phyloP scores from a whole-genome alignment of 768 basidiomycete genomes.

The Dictyophora rubrovolvata region DNA sequence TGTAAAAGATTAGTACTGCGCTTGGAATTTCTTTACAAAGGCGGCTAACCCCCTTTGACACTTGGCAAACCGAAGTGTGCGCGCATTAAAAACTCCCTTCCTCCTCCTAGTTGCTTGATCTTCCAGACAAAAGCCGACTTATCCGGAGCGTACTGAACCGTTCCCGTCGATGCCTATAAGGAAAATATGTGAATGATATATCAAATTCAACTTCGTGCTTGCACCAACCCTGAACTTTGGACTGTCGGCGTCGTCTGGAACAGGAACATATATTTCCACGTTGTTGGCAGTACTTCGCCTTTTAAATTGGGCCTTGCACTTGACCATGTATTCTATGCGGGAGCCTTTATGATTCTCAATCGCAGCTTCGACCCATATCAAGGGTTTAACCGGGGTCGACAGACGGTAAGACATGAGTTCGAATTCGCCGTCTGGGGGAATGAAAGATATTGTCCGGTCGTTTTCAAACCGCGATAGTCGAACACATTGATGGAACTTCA shows the following conservation, averaged over 20 bases:
- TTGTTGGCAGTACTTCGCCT: constrained; percentile 94
- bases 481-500: constrained; percentile 99
- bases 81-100: constrained; percentile 94
- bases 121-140: constrained; percentile 99
- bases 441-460: constrained; percentile 97
- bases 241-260: constrained; percentile 96
- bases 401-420: constrained; percentile 98
- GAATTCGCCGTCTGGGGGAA: constrained; percentile 97
- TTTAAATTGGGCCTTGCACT: constrained; percentile 96
- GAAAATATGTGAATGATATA: constrained; percentile 5
- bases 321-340: constrained; percentile 91
- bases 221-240: constrained; percentile 84
- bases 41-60: constrained; percentile 70
- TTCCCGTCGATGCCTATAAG: constrained; percentile 83
- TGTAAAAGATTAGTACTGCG: background rate
- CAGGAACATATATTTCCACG: constrained; percentile 97
- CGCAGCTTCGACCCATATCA: constrained; percentile 95
- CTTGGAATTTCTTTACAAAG: background rate
- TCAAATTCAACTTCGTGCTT: constrained; percentile 1
- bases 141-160: constrained; percentile 94
- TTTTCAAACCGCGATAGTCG: constrained; percentile 95
- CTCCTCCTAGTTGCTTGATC: constrained; percentile 95
- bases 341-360: constrained; percentile 94
- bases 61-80: constrained; percentile 96
- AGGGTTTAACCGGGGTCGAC: constrained; percentile 90